phyloP scores from a whole-genome alignment of 2,329 filamentous ascomycete genomes.

The Thielaviopsis euricoi region DNA sequence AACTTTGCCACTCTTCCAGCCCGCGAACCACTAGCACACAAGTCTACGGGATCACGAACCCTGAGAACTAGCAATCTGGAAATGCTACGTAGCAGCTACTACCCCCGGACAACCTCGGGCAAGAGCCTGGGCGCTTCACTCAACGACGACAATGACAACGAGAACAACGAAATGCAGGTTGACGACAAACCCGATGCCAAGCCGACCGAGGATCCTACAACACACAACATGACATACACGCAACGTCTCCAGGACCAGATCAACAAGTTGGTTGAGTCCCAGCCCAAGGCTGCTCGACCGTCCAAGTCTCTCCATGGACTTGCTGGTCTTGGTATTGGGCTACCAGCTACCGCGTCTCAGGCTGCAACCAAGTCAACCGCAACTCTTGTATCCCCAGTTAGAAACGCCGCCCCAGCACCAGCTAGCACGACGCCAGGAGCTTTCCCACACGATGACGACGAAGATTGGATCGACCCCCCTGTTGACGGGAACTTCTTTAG shows the following conservation, averaged over 20 bases:
- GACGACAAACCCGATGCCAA: constrained; percentile 32
- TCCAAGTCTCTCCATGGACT: constrained; percentile 31
- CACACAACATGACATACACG: constrained; percentile 78
- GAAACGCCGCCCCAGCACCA: constrained; percentile 16
- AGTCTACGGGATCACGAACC: constrained; percentile 57
- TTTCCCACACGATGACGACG: constrained; percentile 37
- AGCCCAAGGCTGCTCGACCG: constrained; percentile 28
- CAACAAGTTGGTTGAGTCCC: constrained; percentile 48
- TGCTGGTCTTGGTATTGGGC: constrained; percentile 10
- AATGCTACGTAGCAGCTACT: constrained; percentile 53
- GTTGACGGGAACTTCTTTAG: background rate
- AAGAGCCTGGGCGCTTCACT: constrained; percentile 46
- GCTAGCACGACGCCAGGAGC: constrained; percentile 35
- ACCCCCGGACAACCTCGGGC: constrained; percentile 55
- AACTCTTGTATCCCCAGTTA: constrained; percentile 14
- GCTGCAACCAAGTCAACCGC: constrained; percentile 18
- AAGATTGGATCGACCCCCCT: constrained; percentile 47
- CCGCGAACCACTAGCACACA: constrained; percentile 73
- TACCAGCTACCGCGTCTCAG: background rate
- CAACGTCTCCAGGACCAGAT: constrained; percentile 88
- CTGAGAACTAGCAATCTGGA: constrained; percentile 71
- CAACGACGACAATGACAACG: constrained; percentile 28
- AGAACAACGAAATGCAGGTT: constrained; percentile 26
- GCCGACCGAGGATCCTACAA: constrained; percentile 18
- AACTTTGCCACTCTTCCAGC: constrained; percentile 88